phyloP scores from a whole-genome alignment of 2,329 filamentous ascomycete genomes.

The Diaporthe batatas region DNA sequence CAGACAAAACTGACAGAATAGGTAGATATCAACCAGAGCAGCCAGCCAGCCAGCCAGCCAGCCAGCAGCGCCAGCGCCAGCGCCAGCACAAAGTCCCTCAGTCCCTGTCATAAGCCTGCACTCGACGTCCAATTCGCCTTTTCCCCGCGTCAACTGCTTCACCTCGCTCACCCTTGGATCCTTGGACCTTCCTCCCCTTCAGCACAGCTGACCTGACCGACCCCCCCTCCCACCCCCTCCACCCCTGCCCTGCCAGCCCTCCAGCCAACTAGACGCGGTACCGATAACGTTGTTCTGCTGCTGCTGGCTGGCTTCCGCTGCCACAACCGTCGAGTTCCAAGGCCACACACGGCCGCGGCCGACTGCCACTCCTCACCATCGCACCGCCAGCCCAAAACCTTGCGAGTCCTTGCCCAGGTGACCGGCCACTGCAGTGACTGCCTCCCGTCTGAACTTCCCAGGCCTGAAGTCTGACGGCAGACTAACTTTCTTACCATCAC shows the following conservation, averaged over 20 bases:
- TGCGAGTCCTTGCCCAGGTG: background rate
- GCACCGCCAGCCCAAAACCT: constrained; percentile 11
- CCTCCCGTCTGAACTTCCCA: constrained; percentile 20
- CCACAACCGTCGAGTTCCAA: no score
- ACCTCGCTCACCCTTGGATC: constrained; percentile 15
- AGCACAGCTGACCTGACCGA: constrained; percentile 20
- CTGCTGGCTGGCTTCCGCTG: background rate
- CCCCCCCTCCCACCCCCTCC: background rate
- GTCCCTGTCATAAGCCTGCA: background rate
- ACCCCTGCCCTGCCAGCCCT: constrained; percentile 13
- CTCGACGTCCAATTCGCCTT: background rate
- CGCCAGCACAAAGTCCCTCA: background rate
- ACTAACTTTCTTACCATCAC: constrained; percentile 30
- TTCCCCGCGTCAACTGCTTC: constrained; percentile 28
- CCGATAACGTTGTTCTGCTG: background rate
- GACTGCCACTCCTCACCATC: no score
- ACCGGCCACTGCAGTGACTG: constrained; percentile 27
- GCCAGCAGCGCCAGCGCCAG: no score
- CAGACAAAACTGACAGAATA: background rate
- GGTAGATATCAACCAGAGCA: background rate
- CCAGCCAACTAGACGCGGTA: constrained; percentile 20
- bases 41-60: no score
- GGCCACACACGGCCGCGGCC: no score
- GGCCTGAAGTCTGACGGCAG: constrained; percentile 18
- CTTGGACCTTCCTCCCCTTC: constrained; percentile 18